Conservation (phyloP, 108 stramenopile genomes). For the Bacterosira constricta region DNA sequence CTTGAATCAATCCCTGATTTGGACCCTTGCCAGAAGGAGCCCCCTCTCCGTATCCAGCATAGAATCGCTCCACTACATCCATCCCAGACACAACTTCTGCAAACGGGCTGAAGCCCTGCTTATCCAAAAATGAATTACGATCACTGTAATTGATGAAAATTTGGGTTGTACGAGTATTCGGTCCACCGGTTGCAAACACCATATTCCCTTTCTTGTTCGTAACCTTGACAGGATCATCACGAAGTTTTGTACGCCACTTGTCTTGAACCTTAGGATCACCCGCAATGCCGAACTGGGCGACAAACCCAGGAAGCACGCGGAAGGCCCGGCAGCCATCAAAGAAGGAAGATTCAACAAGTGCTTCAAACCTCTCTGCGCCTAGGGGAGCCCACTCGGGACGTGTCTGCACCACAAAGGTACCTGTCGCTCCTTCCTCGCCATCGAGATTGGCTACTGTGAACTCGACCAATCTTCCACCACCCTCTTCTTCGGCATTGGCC, state of each 20-base stretch:
- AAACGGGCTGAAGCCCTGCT: slow-evolving; percentile 92
- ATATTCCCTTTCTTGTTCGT: slow-evolving; percentile 84
- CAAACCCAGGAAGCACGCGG: slow-evolving; percentile 90
- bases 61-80: slow-evolving; percentile 87
- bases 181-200: slow-evolving; percentile 91
- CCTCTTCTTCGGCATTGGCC: slow-evolving; percentile 31
- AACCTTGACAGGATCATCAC: slow-evolving; percentile 88
- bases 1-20: slow-evolving; percentile 81
- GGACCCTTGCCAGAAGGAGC: slow-evolving; percentile 81
- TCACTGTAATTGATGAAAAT: slow-evolving; percentile 83
- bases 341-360: slow-evolving; percentile 59
- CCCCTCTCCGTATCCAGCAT: slow-evolving; percentile 91
- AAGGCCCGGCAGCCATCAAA: slow-evolving; percentile 83
- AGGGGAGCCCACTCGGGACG: slow-evolving; percentile 82
- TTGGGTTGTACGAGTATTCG: slow-evolving; percentile 90
- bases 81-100: slow-evolving; percentile 90
- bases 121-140: slow-evolving; percentile 88
- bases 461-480: slow-evolving; percentile 52
- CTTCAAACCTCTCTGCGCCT: slow-evolving; percentile 77
- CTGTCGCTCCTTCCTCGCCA: slow-evolving; percentile 62
- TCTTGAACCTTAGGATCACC: slow-evolving; percentile 73
- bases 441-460: slow-evolving; percentile 74
- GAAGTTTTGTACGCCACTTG: slow-evolving; percentile 66
- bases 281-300: slow-evolving; percentile 93
- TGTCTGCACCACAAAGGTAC: slow-evolving; percentile 69